Evolutionary conservation across 73 alveolate genomes (phyloP).

Genomic region (Paramecium tetraurelia): DNA sequence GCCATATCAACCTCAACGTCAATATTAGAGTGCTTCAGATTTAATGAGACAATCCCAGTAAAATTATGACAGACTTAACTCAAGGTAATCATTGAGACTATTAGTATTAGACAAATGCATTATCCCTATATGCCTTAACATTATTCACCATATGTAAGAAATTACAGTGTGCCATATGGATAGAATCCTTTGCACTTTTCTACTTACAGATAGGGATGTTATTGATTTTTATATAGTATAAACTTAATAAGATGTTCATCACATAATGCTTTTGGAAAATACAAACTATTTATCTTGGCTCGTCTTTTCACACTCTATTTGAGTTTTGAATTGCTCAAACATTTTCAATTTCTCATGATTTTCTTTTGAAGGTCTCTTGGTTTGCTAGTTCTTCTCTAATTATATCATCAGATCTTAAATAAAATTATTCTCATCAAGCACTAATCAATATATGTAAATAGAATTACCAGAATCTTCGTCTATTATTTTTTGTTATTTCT

Average conservation of each 20-base stretch:
- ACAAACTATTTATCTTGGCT: neutral
- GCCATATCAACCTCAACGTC: neutral
- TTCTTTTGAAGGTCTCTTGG: slow-evolving; percentile 13
- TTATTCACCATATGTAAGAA: neutral
- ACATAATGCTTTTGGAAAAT: neutral
- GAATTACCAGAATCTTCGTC: neutral
- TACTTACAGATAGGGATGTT: slow-evolving; percentile 2
- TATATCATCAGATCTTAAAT: neutral
- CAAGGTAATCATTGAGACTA: neutral
- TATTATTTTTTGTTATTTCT: neutral
- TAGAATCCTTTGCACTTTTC: neutral
- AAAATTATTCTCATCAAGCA: neutral
- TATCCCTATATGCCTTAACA: neutral
- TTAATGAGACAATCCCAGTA: neutral
- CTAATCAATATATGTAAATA: neutral
- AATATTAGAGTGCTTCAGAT: neutral
- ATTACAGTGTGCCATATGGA: slow-evolving; percentile 1
- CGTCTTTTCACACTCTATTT: neutral
- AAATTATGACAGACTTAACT: neutral
- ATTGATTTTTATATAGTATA: neutral
- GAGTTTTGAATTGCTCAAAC: neutral
- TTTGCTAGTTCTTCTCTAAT: neutral
- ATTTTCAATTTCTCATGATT: neutral
- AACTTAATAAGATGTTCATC: neutral
- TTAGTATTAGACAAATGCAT: neutral